These are phyloP conservation scores for Venturia oleaginea DNA, from an alignment of 2,329 filamentous ascomycete species.

Conservation along the genomic window DNA sequence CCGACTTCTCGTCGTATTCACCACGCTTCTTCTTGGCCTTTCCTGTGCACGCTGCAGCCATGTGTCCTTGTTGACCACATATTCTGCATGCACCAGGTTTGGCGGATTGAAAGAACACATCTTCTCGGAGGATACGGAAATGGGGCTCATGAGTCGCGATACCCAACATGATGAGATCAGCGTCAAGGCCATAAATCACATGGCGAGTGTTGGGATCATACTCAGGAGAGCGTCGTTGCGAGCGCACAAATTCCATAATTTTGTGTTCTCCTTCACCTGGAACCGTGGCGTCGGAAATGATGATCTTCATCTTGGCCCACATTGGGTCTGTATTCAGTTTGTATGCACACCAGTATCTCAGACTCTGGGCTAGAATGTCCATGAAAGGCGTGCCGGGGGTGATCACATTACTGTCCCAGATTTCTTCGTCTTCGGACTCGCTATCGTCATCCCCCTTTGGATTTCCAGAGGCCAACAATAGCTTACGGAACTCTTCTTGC, in stretches of 20 bases:
- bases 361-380: constrained; percentile 81
- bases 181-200: constrained; percentile 96
- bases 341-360: constrained; percentile 95
- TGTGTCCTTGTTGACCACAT: constrained; percentile 88
- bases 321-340: constrained; percentile 95
- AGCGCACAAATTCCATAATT: constrained; percentile 97
- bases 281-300: constrained; percentile 96
- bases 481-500: constrained; percentile 76
- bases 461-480: constrained; percentile 66
- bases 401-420: constrained; percentile 82
- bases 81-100: constrained; percentile 75
- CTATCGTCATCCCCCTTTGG: constrained; percentile 50
- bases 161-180: constrained; percentile 97
- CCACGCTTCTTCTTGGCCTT: constrained; percentile 67
- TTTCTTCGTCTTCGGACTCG: constrained; percentile 65
- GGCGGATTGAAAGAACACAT: constrained; percentile 74
- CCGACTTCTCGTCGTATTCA: constrained; percentile 75
- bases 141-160: constrained; percentile 95
- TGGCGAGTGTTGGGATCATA: constrained; percentile 96
- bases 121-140: constrained; percentile 91
- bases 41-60: constrained; percentile 76
- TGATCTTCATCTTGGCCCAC: constrained; percentile 83
- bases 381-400: constrained; percentile 98
- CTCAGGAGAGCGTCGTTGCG: constrained; percentile 79
- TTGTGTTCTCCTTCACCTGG: constrained; percentile 98